Conservation (phyloP, 1,284 basidiomycete genomes). For the Papiliotrema flavescens region DNA sequence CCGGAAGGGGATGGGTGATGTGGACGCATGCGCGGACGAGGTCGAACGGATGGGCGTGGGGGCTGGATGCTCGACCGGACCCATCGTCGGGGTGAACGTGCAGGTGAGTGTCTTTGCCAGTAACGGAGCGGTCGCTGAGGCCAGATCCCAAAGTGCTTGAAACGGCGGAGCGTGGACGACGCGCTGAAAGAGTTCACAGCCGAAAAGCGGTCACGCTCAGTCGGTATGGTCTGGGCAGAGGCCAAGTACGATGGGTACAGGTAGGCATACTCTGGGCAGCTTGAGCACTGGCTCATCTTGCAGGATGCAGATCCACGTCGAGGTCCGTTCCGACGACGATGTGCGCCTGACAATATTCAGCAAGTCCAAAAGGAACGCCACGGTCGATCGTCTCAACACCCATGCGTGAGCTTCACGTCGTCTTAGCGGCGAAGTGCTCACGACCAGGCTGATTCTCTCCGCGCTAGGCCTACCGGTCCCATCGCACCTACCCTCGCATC, state of each 20-base stretch:
- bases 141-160: constrained; percentile 75
- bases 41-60: constrained; percentile 50
- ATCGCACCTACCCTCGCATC: constrained; percentile 17
- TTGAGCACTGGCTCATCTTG: background rate
- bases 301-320: constrained; percentile 73
- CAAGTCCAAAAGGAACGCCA: constrained; percentile 77
- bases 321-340: constrained; percentile 48
- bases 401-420: constrained; percentile 56
- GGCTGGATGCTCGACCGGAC: constrained; percentile 24
- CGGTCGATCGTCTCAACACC: constrained; percentile 63
- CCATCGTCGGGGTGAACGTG: constrained; percentile 55
- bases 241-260: constrained; percentile 88
- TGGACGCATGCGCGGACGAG: constrained; percentile 59
- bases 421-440: background rate
- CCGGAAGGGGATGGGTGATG: constrained; percentile 53
- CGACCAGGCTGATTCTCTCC: constrained; percentile 58
- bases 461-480: constrained; percentile 56
- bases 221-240: constrained; percentile 67
- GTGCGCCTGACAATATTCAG: constrained; percentile 70
- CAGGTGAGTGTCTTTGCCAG: constrained; percentile 51
- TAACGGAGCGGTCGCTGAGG: background rate
- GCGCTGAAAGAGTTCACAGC: constrained; percentile 55
- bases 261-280: constrained; percentile 34
- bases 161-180: constrained; percentile 60
- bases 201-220: constrained; percentile 13